Evolutionary conservation across 805 yeast genomes (phyloP).

Genomic region (Metschnikowia corniflorae): DNA sequence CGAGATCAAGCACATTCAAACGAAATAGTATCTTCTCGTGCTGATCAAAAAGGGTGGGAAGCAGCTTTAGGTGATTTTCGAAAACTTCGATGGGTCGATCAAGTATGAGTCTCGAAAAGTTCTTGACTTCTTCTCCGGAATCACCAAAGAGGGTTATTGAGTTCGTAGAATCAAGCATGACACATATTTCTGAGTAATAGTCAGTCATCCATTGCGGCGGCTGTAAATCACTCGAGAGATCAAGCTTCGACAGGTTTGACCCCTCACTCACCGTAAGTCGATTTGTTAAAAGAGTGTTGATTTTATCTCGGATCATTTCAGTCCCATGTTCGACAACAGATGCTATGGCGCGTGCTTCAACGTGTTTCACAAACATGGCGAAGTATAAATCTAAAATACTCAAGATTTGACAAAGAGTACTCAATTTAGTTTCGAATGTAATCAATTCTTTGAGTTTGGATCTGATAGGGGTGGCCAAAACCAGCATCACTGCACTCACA

Average conservation of each 20-base stretch:
- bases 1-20: conserved; percentile 58
- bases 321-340: conserved; percentile 24
- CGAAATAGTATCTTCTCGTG: conserved; percentile 43
- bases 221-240: conserved; percentile 52
- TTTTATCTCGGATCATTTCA: conserved; percentile 25
- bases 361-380: conserved; percentile 57
- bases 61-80: conserved; percentile 28
- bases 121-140: conserved; percentile 28
- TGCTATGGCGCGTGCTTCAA: conserved; percentile 19
- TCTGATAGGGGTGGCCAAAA: conserved; percentile 57
- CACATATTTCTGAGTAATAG: conserved; percentile 58
- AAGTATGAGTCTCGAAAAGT: conserved; percentile 41
- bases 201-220: conserved; percentile 83
- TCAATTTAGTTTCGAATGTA: conserved; percentile 57
- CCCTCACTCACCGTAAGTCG: conserved; percentile 30
- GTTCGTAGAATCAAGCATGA: conserved; percentile 45
- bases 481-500: conserved; percentile 47
- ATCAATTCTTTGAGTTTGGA: conserved; percentile 66
- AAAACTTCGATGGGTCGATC: conserved; percentile 45
- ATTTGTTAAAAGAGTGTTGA: conserved; percentile 25
- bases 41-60: conserved; percentile 24
- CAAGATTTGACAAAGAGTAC: conserved; percentile 53
- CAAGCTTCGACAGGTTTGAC: conserved; percentile 39
- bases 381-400: conserved; percentile 65
- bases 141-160: conserved; percentile 42